These are phyloP conservation scores for Wallacemonas sp. DNA, from an alignment of 208 protist species.

Conservation along the genomic window DNA sequence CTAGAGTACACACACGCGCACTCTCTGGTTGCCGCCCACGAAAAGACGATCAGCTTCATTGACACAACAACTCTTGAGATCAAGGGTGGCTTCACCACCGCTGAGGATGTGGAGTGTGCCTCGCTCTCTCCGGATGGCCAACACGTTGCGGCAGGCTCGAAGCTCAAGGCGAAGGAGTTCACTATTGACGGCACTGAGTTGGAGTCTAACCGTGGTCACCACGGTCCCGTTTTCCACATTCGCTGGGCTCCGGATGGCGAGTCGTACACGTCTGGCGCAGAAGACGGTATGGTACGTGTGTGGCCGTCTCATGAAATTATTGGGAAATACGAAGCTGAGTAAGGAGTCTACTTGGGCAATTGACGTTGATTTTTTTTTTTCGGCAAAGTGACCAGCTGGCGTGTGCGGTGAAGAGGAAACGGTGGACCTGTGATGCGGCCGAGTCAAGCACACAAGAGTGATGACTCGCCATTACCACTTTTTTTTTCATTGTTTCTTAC, in stretches of 20 bases:
- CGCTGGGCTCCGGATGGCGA: slow-evolving; percentile 87
- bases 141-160: slow-evolving; percentile 82
- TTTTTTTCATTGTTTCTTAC: background rate
- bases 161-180: slow-evolving; percentile 91
- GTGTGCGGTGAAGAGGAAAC: too few species aligned
- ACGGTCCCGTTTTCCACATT: slow-evolving; percentile 91
- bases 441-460: too few species aligned
- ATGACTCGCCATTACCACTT: too few species aligned
- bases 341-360: background rate
- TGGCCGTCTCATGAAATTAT: slow-evolving; percentile 91
- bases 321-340: slow-evolving; percentile 64
- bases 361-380: background rate
- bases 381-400: too few species aligned
- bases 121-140: slow-evolving; percentile 84
- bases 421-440: background rate
- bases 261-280: slow-evolving; percentile 85
- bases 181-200: slow-evolving; percentile 79
- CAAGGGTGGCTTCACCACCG: slow-evolving; percentile 69
- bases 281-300: slow-evolving; percentile 91
- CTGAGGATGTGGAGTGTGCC: slow-evolving; percentile 86
- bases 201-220: slow-evolving; percentile 88
- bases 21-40: slow-evolving; percentile 78
- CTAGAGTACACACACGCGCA: slow-evolving; percentile 88
- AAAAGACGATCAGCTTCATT: slow-evolving; percentile 88
- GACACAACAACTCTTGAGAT: slow-evolving; percentile 82